Conservation (phyloP, 2,329 filamentous ascomycete species). For the Exutisphaerella laricina region DNA sequence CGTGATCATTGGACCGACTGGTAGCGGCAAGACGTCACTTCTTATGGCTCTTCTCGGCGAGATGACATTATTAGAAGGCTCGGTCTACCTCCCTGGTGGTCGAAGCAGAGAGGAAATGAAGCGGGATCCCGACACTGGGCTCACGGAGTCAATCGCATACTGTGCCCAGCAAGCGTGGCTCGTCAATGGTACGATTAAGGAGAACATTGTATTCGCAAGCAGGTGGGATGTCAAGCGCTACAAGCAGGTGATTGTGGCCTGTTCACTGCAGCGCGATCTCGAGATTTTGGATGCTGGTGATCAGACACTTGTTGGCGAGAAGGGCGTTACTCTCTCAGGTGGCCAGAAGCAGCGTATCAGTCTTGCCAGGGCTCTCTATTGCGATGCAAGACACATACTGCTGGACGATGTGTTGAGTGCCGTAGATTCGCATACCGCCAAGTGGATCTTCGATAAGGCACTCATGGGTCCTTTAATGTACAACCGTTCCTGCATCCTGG, state of each 20-base stretch:
- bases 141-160: slow-evolving; percentile 90
- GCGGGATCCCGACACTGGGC: slow-evolving; percentile 72
- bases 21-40: slow-evolving; percentile 90
- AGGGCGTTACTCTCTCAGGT: slow-evolving; percentile 92
- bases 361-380: slow-evolving; percentile 94
- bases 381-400: slow-evolving; percentile 81
- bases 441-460: slow-evolving; percentile 96
- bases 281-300: slow-evolving; percentile 90
- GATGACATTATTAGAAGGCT: slow-evolving; percentile 80
- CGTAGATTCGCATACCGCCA: slow-evolving; percentile 93
- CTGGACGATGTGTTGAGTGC: slow-evolving; percentile 94
- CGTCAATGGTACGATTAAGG: slow-evolving; percentile 89
- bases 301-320: slow-evolving; percentile 90
- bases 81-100: slow-evolving; percentile 78
- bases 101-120: slow-evolving; percentile 79
- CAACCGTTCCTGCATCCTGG: slow-evolving; percentile 83
- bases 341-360: slow-evolving; percentile 98
- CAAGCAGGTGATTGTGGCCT: slow-evolving; percentile 80
- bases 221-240: slow-evolving; percentile 78
- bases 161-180: slow-evolving; percentile 97
- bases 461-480: slow-evolving; percentile 85
- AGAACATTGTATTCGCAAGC: slow-evolving; percentile 90
- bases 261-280: slow-evolving; percentile 83
- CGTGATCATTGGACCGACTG: slow-evolving; percentile 86
- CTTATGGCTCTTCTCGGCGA: slow-evolving; percentile 94